Percentiles rank a stretch among this genome's conserved stretches.
Conservation (phyloP, 768 basidiomycete species). For the Filobasidium floriforme region DNA sequence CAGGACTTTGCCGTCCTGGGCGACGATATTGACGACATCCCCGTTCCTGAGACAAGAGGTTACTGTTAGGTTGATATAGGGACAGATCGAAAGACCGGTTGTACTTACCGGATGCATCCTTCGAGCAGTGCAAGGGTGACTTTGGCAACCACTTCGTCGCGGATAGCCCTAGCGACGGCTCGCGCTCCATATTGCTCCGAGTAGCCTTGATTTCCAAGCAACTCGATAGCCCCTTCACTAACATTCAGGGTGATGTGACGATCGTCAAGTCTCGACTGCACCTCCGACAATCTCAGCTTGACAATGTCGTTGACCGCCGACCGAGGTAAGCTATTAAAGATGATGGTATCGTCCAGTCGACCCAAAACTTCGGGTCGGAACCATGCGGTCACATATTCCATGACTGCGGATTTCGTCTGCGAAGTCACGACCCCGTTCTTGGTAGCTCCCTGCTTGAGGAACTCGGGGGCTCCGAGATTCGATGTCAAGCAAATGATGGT, state of each 20-base stretch:
- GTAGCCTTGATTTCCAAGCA: slow-evolving; percentile 70
- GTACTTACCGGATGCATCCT: slow-evolving; percentile 57
- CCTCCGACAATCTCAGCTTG: slow-evolving; percentile 64
- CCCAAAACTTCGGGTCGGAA: slow-evolving; percentile 89
- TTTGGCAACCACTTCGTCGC: slow-evolving; percentile 72
- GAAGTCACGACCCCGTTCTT: slow-evolving; percentile 61
- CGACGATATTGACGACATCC: slow-evolving; percentile 57
- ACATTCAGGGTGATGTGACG: slow-evolving; percentile 67
- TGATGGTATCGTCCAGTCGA: slow-evolving; percentile 57
- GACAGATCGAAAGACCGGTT: slow-evolving; percentile 43
- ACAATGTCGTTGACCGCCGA: slow-evolving; percentile 71
- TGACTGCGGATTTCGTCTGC: slow-evolving; percentile 59
- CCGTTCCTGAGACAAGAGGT: slow-evolving; percentile 52
- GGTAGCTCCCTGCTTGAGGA: slow-evolving; percentile 55
- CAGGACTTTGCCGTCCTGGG: slow-evolving; percentile 50
- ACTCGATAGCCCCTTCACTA: slow-evolving; percentile 55
- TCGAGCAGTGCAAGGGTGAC: slow-evolving; percentile 70
- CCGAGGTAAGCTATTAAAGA: slow-evolving; percentile 82
- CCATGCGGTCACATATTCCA: slow-evolving; percentile 65
- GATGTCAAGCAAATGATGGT: slow-evolving; percentile 86
- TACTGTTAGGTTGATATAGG: not conserved
- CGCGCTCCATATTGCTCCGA: slow-evolving; percentile 80
- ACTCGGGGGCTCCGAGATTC: slow-evolving; percentile 58
- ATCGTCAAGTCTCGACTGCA: slow-evolving; percentile 58
- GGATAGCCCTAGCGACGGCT: slow-evolving; percentile 76